A percentile compares a stretch with the other conserved stretches of the same genome.
phyloP scores from a whole-genome alignment of 1,284 basidiomycete species.

The Dichomitus squalens region DNA sequence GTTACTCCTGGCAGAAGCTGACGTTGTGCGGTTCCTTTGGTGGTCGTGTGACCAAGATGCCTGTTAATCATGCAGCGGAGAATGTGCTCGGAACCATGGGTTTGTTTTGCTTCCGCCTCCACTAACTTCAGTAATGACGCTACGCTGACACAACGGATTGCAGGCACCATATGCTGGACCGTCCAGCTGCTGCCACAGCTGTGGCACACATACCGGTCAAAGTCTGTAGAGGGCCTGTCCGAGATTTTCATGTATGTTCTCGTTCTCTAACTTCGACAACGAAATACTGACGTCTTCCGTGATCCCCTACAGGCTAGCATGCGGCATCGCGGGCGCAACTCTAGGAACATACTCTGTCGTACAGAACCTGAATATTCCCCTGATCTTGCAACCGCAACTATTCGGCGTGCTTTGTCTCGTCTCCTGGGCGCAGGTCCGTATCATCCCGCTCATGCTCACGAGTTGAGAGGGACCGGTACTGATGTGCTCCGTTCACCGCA shows the following conservation, averaged over 20 bases:
- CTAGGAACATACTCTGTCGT: conserved; percentile 72
- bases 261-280: neutral
- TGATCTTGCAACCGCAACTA: conserved; percentile 76
- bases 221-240: conserved; percentile 75
- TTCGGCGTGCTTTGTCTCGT: conserved; percentile 65
- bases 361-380: conserved; percentile 72
- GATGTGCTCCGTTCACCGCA: conserved; percentile 28
- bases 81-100: conserved; percentile 12
- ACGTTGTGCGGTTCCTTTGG: no score
- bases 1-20: no score
- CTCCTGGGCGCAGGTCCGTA: conserved; percentile 65
- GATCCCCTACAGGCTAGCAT: conserved; percentile 50
- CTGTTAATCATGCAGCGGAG: conserved; percentile 6
- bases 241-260: conserved; percentile 61
- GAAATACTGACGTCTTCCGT: no score
- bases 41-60: conserved; percentile 4
- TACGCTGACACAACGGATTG: neutral
- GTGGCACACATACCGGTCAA: conserved; percentile 71
- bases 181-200: conserved; percentile 76
- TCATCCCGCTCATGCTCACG: no score
- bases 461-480: neutral
- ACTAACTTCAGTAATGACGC: no score
- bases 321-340: conserved; percentile 65
- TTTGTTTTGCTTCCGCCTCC: neutral
- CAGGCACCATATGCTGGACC: conserved; percentile 69